Percentiles rank a stretch among this genome's conserved stretches.
These are phyloP conservation scores for Amanita polypyramis DNA, from an alignment of 768 basidiomycete species.

Conservation along the genomic window DNA sequence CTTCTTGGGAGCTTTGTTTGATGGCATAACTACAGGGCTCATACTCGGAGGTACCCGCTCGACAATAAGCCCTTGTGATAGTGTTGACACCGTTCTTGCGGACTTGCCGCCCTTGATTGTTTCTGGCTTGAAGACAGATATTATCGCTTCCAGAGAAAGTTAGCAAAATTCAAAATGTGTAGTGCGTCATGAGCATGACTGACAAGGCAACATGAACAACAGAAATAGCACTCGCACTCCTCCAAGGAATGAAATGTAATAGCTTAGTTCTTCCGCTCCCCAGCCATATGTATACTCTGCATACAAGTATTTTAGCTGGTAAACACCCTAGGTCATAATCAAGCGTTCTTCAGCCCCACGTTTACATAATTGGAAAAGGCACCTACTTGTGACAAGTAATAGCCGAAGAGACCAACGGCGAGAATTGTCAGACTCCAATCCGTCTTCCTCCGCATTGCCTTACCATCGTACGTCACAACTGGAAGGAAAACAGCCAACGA, in stretches of 20 bases:
- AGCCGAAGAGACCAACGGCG: conserved; percentile 48
- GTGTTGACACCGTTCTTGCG: not conserved
- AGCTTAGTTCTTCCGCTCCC: conserved; percentile 63
- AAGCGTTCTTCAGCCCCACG: not conserved
- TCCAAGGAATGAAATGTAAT: conserved; percentile 66
- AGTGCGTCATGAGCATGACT: conserved; percentile 12
- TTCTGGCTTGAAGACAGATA: conserved; percentile 47
- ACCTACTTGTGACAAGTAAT: conserved; percentile 60
- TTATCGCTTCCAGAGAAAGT: conserved; percentile 34
- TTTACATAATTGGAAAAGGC: not conserved
- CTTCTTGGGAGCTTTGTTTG: conserved; percentile 5
- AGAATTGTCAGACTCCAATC: conserved; percentile 81
- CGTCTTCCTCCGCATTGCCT: conserved; percentile 30
- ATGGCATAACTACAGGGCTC: conserved; percentile 5
- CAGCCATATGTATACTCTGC: conserved; percentile 64
- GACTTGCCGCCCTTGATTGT: conserved; percentile 11
- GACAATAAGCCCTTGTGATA: conserved; percentile 5
- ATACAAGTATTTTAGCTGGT: conserved; percentile 76
- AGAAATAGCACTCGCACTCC: conserved; percentile 49
- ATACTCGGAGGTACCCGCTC: conserved; percentile 4
- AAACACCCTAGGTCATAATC: conserved; percentile 41
- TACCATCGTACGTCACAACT: conserved; percentile 28
- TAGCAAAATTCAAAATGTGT: not conserved
- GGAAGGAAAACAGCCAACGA: conserved; percentile 75
- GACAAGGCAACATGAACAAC: conserved; percentile 34